These are phyloP conservation scores for Podospora anserina DNA, from an alignment of 495 filamentous ascomycete species.

Conservation along the genomic window DNA sequence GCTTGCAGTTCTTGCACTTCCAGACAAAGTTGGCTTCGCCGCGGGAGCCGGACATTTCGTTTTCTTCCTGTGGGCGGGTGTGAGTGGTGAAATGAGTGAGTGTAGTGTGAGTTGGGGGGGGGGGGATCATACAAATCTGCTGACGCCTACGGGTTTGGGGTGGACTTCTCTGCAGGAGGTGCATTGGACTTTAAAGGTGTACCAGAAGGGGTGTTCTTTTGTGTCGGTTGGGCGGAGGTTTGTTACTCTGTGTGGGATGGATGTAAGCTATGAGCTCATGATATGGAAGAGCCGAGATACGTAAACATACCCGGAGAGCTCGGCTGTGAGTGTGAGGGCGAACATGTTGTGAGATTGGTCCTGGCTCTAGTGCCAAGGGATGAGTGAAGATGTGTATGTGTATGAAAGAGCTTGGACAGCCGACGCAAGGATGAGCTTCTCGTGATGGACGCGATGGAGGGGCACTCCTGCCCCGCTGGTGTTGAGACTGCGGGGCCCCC, in stretches of 20 bases:
- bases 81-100: neutral
- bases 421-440: constrained; percentile 2
- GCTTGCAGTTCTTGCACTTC: constrained; percentile 88
- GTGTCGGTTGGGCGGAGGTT: constrained; percentile 82
- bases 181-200: constrained; percentile 95
- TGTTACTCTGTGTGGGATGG: constrained; percentile 64
- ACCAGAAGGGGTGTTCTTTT: constrained; percentile 77
- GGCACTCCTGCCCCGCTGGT: constrained; percentile 1
- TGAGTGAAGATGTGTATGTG: neutral
- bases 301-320: constrained; percentile 60
- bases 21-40: constrained; percentile 98
- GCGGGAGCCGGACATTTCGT: constrained; percentile 83
- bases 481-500: neutral
- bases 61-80: constrained; percentile 58
- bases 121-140: constrained; percentile 69
- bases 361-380: neutral
- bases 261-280: neutral
- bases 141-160: constrained; percentile 81
- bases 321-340: constrained; percentile 72
- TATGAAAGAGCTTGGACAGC: neutral
- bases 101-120: too few species aligned
- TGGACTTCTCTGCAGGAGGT: constrained; percentile 90
- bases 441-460: neutral
- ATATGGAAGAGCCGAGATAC: constrained; percentile 1
- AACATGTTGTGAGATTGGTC: constrained; percentile 54